Evolutionary conservation across 441 rosid genomes (phyloP).

Genomic region (California macrophylla): DNA sequence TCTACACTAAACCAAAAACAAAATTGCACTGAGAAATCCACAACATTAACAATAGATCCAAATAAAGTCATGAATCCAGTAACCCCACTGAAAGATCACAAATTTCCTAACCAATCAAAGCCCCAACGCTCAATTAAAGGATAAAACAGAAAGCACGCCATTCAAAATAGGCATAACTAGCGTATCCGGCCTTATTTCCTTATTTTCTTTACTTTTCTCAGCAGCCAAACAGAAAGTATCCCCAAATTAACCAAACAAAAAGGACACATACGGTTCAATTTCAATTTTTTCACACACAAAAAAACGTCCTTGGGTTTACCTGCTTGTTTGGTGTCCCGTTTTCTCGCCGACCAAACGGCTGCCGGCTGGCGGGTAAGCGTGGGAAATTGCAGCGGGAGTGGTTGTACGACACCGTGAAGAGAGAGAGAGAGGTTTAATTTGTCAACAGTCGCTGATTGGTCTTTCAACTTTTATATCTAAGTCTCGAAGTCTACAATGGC

Average conservation of each 20-base stretch:
- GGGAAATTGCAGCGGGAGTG: background rate
- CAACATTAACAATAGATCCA: background rate
- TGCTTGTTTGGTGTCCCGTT: too few species aligned
- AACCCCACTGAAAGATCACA: background rate
- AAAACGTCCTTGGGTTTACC: background rate
- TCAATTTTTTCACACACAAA: background rate
- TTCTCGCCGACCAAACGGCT: too few species aligned
- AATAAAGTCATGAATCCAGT: background rate
- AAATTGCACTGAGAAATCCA: background rate
- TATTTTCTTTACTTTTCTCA: slow-evolving; percentile 1
- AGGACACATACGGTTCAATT: background rate
- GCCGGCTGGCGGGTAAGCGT: background rate
- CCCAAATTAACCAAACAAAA: background rate
- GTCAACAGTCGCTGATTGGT: too few species aligned
- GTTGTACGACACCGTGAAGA: background rate
- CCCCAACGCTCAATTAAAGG: background rate
- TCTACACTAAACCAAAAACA: slow-evolving; percentile 54
- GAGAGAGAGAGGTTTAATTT: too few species aligned
- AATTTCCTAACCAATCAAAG: background rate
- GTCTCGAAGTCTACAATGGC: background rate
- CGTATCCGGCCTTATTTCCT: background rate
- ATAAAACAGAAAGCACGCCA: background rate
- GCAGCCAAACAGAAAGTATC: slow-evolving; percentile 9
- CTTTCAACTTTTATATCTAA: too few species aligned
- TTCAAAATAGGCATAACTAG: background rate